Evolutionary conservation across 257 asterid species (phyloP), one percentile per base, ranked within the genome.

Genomic region (Knoxia roxburghii): DNA sequence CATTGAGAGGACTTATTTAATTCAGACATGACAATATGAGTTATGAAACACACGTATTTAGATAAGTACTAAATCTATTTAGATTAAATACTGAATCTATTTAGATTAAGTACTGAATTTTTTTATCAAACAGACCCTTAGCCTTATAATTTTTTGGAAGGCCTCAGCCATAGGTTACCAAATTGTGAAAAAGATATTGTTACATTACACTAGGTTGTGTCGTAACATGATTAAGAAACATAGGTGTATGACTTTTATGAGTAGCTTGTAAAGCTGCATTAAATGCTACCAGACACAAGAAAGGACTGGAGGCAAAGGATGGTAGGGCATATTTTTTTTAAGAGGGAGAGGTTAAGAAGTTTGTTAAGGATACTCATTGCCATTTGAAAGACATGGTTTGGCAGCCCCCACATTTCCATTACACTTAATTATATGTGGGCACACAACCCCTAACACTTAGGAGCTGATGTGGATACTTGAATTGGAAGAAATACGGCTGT

Each of bases 281-380:
- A 20, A 2, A 41, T 1, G 15, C 2, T 32, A 11, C 11, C 30
- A 46, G 14, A 27, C 46, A 13, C 33, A 48, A 68, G 17, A 14
- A 40, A 33, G 53, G 54, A 50, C 6, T n/a, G 8, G 51, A 67
- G 72, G 63, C 39, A 54, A 8, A 9, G 27, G 39, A 67, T 52
- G 63, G 71, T n/a, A 5, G 39, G 23, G 63, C 1, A 17, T 32
- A 32, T 12, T 21, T 9, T 23, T 35, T 0, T 12, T 23, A 30
- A 30, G 61, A n/a, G 30, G 61, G n/a, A 3, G 61, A 15, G 35
- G 41, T 1, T 15, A 23, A 7, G 62, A 29, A 51, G 14, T 4
- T 51, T 51, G 2, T 51, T 7, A 51, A 51, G 29, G 12, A 51
- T 51, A 10, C 57, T 21, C 17, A 17, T 24, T 54, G 35, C 35